Conservation (phyloP, 192 early-diverging fungal species). For the Chytriomyces sp. region DNA sequence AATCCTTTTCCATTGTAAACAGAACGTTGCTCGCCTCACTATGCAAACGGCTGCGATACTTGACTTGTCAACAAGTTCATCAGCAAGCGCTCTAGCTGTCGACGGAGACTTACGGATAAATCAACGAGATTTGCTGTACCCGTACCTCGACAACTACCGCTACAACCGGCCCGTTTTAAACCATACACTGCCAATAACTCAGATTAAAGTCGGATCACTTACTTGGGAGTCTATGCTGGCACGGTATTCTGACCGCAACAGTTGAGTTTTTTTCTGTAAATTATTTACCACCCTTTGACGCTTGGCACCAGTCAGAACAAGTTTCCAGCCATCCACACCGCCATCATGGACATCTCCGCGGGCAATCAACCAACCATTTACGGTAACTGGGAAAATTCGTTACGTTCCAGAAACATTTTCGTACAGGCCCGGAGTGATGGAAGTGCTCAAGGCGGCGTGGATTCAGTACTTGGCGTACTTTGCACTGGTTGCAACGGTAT, state of each 20-base stretch:
- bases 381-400: slow-evolving; percentile 28
- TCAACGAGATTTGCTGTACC: slow-evolving; percentile 39
- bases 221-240: slow-evolving; percentile 33
- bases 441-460: slow-evolving; percentile 49
- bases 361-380: slow-evolving; percentile 37
- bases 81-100: slow-evolving; percentile 32
- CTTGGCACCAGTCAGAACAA: slow-evolving; percentile 44
- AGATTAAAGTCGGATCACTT: background rate
- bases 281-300: slow-evolving; percentile 11
- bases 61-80: slow-evolving; percentile 30
- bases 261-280: slow-evolving; percentile 25
- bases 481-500: slow-evolving; percentile 33
- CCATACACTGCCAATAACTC: slow-evolving; percentile 11
- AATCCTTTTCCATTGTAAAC: background rate
- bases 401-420: slow-evolving; percentile 27
- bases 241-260: slow-evolving; percentile 41
- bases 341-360: slow-evolving; percentile 43
- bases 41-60: slow-evolving; percentile 44
- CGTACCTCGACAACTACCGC: slow-evolving; percentile 29
- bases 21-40: slow-evolving; percentile 32
- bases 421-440: slow-evolving; percentile 39
- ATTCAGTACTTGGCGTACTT: slow-evolving; percentile 49
- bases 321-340: slow-evolving; percentile 5
- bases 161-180: slow-evolving; percentile 38
- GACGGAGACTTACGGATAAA: slow-evolving; percentile 41